A percentile compares a stretch with the other conserved stretches of the same genome.
Evolutionary conservation across 176 grass and related monocot genomes (phyloP).

Genomic region (Triticum monococcum): DNA sequence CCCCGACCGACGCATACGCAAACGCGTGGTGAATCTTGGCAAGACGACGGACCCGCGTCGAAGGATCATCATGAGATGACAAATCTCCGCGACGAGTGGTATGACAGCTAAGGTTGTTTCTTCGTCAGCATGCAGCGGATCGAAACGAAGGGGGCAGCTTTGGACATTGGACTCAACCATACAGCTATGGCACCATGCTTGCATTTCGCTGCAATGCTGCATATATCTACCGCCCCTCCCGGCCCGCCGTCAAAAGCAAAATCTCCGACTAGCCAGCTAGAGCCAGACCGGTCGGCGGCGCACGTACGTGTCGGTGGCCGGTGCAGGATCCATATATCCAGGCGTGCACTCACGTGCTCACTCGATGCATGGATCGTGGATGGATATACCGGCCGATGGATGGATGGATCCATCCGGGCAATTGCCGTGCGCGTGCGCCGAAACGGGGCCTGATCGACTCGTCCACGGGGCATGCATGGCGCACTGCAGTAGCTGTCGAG

Average conservation of each 20-base stretch:
- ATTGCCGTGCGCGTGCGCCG: slow-evolving; percentile 21
- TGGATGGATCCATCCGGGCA: background rate
- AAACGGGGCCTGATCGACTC: background rate
- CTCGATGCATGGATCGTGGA: background rate
- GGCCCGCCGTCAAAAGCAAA: background rate
- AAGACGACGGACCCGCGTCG: background rate
- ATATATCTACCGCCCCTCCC: no score
- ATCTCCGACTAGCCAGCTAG: background rate
- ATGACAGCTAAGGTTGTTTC: no score
- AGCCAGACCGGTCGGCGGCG: background rate
- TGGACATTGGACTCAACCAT: no score
- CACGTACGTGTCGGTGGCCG: background rate
- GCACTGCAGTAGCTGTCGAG: background rate
- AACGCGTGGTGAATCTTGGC: background rate
- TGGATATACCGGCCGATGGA: background rate
- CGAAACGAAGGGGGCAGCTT: background rate
- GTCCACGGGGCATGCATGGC: background rate
- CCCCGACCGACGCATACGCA: no score
- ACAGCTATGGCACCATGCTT: no score
- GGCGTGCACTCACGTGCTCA: background rate
- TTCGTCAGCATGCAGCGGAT: background rate
- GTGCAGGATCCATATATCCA: background rate
- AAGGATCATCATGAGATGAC: background rate
- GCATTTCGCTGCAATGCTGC: background rate
- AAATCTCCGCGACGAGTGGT: background rate